phyloP scores from a whole-genome alignment of 805 yeast genomes.

The Saccharomyces jurei region DNA sequence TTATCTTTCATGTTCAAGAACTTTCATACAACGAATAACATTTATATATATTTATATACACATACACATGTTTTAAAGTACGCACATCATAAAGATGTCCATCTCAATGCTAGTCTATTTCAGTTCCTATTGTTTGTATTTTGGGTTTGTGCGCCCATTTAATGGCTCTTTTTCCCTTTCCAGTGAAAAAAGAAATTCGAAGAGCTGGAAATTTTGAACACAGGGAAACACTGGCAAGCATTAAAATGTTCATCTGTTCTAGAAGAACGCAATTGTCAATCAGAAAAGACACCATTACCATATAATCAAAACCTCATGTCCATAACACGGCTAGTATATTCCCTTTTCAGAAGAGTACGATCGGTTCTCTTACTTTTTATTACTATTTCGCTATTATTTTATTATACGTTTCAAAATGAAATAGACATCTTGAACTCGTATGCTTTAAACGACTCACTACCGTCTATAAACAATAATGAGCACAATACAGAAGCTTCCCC shows the following conservation, averaged over 20 bases:
- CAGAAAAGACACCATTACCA: background rate
- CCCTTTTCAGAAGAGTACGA: conserved; percentile 16
- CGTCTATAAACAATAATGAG: conserved; percentile 18
- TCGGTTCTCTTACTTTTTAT: conserved; percentile 23
- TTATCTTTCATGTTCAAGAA: background rate
- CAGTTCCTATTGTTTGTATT: background rate
- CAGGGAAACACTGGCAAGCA: background rate
- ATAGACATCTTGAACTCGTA: conserved; percentile 29
- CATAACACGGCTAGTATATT: conserved; percentile 9
- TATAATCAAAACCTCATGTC: conserved; percentile 6
- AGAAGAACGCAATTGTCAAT: background rate
- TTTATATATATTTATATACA: background rate
- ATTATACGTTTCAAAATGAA: conserved; percentile 32
- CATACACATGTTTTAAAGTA: background rate
- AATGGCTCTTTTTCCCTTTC: background rate
- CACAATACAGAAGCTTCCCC: background rate
- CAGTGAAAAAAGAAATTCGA: background rate
- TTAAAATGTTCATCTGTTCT: background rate
- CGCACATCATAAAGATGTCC: background rate
- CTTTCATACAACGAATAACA: background rate
- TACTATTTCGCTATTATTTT: conserved; percentile 27
- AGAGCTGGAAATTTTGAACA: conserved; percentile 1
- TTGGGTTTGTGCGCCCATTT: background rate
- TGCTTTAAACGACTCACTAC: conserved; percentile 31
- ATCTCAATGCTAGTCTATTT: background rate